Base-by-base conservation (phyloP, 1,139 yeast genomes). In the Nakaseomyces sp. region DNA sequence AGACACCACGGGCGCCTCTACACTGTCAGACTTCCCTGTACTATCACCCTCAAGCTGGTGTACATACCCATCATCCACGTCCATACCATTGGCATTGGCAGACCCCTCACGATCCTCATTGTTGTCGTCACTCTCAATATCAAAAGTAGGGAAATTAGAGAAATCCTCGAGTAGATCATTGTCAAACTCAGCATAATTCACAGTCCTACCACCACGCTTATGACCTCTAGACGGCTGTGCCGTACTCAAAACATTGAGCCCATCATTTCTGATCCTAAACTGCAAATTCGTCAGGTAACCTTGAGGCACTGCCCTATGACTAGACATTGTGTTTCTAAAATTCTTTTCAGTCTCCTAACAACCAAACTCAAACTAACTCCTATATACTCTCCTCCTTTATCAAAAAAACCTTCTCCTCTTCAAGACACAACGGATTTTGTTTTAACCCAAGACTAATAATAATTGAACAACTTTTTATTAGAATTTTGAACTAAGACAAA, bases 171-270 rank as follows among this genome's bases (percentile, higher is more conserved):
- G 85, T 47, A 77, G 76, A 48, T 85, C 94, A 49, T 74, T 76
- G 55, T 84, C 94, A 49, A 79, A 83, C 63, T 88, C 97, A 0
- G 96, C 91, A 58, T 88, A 89, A 61, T 84, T 87, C 43, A 87
- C 78, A 42, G 79, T 81, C 43, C 77, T 69, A 6, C 28, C 24
- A 3, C 88, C 80, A 55, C 96, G 74, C 58, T 87, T 87, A 30
- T 88, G 83, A 33, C 83, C 74, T 51, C 96, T 74, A 6, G 87
- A 77, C 3, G 81, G 79, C 3, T 89, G 87, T 4, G 84, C 81
- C 3, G 87, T 75, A 41, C 82, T 73, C 49, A 82, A 75, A 37
- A 88, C 67, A 12, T 89, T 81, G 9, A 79, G 79, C 53, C 79
- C 81, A 43, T 77, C 82, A 48, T 79, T 74, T 42, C 78, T 70